Evolutionary conservation across 2,329 filamentous ascomycete genomes (phyloP).

Genomic region (Phoma herbarum): DNA sequence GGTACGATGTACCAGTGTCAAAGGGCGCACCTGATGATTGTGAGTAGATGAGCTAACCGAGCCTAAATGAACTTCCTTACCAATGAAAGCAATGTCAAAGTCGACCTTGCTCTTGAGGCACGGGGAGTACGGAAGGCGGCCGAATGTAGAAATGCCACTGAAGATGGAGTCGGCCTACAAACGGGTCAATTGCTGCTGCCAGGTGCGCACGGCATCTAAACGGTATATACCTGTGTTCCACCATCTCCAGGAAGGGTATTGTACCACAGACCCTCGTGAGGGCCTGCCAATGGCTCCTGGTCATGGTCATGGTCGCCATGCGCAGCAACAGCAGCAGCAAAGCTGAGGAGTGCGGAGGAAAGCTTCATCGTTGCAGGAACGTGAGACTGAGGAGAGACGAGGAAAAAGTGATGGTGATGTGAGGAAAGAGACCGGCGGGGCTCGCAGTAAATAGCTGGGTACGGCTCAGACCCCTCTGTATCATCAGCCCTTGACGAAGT

Average conservation of each 20-base stretch:
- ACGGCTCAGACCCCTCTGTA: slow-evolving; percentile 31
- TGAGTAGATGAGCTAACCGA: slow-evolving; percentile 42
- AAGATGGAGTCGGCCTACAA: slow-evolving; percentile 83
- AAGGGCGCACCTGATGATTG: slow-evolving; percentile 71
- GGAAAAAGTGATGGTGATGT: slow-evolving; percentile 1
- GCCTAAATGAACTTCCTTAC: neutral
- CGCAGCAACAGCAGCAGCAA: slow-evolving; percentile 63
- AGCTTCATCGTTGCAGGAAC: slow-evolving; percentile 38
- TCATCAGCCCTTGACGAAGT: slow-evolving; percentile 39
- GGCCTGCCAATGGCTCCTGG: slow-evolving; percentile 69
- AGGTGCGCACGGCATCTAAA: neutral
- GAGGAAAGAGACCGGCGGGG: slow-evolving; percentile 18
- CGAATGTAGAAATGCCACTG: slow-evolving; percentile 87
- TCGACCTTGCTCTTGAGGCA: slow-evolving; percentile 76
- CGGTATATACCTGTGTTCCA: slow-evolving; percentile 73
- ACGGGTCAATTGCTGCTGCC: slow-evolving; percentile 26
- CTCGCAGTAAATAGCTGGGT: slow-evolving; percentile 33
- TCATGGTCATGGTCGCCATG: slow-evolving; percentile 66
- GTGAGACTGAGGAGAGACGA: slow-evolving; percentile 3
- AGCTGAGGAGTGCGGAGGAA: slow-evolving; percentile 37
- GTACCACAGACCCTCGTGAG: slow-evolving; percentile 81
- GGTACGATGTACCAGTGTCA: slow-evolving; percentile 85
- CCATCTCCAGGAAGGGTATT: slow-evolving; percentile 83
- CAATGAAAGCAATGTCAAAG: slow-evolving; percentile 85
- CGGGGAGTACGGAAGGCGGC: slow-evolving; percentile 77